Conservation (phyloP, 306 rosid genomes). For the Datisca glomerata region DNA sequence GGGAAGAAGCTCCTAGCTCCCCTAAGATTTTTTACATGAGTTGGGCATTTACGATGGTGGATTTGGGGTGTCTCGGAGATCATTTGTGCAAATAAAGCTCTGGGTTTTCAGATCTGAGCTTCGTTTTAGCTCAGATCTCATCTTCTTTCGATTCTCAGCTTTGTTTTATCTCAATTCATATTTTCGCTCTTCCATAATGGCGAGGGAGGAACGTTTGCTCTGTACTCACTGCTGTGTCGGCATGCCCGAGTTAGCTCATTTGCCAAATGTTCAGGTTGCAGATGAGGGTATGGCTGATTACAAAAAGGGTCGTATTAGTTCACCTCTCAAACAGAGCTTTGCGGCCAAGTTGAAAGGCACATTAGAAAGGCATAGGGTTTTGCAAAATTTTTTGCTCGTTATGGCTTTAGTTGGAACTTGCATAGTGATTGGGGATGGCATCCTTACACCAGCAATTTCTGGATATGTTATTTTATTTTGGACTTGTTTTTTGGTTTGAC, state of each 20-base stretch:
- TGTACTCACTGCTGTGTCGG: slow-evolving; percentile 77
- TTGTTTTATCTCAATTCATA: too few relatives aligned
- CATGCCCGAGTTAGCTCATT: slow-evolving; percentile 53
- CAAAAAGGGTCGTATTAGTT: slow-evolving; percentile 23
- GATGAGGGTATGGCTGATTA: slow-evolving; percentile 66
- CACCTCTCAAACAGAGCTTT: slow-evolving; percentile 16
- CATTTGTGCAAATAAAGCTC: too few relatives aligned
- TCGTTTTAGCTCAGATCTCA: too few relatives aligned
- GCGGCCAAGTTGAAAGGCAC: slow-evolving; percentile 33
- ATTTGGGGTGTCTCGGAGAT: too few relatives aligned
- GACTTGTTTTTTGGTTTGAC: too few relatives aligned
- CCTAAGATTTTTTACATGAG: too few relatives aligned
- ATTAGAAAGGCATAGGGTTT: slow-evolving; percentile 57
- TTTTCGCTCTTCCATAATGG: too few relatives aligned
- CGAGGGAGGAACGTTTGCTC: slow-evolving; percentile 92
- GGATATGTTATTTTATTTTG: too few relatives aligned
- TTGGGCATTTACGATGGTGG: too few relatives aligned
- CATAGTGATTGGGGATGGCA: slow-evolving; percentile 95
- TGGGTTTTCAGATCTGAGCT: too few relatives aligned
- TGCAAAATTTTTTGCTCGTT: slow-evolving; percentile 60
- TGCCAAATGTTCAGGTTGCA: slow-evolving; percentile 59
- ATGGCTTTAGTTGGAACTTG: slow-evolving; percentile 86
- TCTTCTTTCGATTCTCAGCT: too few relatives aligned
- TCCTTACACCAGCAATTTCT: slow-evolving; percentile 80
- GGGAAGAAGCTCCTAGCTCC: too few relatives aligned